phyloP scores from a whole-genome alignment of 305 asterid species.

The Rubia tinctorum region DNA sequence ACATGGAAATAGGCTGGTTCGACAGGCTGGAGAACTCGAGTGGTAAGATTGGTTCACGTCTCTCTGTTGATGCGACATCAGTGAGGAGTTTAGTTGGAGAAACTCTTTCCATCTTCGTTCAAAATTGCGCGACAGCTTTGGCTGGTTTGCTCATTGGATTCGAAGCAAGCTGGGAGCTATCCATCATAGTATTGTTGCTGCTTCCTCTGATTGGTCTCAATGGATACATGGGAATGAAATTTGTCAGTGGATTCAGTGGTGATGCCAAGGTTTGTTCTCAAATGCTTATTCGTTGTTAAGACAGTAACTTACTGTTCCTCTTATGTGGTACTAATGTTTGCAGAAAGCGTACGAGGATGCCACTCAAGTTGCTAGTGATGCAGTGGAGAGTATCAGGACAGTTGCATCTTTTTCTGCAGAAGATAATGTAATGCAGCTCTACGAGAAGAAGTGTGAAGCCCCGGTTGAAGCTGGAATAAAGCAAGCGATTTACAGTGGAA shows the following conservation, averaged over 20 bases:
- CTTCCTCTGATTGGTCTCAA: constrained; percentile 61
- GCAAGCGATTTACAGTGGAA: constrained; percentile 52
- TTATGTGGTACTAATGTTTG: not conserved
- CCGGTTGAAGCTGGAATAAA: constrained; percentile 41
- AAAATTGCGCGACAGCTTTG: constrained; percentile 48
- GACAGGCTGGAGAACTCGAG: constrained; percentile 48
- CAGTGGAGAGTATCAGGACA: constrained; percentile 60
- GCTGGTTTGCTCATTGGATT: constrained; percentile 61
- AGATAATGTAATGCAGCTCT: constrained; percentile 44
- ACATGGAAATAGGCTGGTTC: constrained; percentile 38
- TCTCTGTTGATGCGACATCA: constrained; percentile 53
- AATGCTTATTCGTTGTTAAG: not conserved
- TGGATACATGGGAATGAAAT: constrained; percentile 64
- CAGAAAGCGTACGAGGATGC: constrained; percentile 72
- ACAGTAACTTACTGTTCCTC: not conserved
- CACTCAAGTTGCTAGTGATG: constrained; percentile 57
- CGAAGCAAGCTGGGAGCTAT: constrained; percentile 61
- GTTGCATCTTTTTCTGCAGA: constrained; percentile 74
- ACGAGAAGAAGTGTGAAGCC: constrained; percentile 44
- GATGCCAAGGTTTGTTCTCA: constrained; percentile 52
- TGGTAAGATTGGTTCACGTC: constrained; percentile 41
- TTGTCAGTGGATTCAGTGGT: constrained; percentile 42
- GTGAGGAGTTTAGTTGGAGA: constrained; percentile 63
- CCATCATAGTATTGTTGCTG: constrained; percentile 53
- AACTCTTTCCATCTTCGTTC: constrained; percentile 52